Evolutionary conservation across 345 rosid species (phyloP), one percentile per base, ranked within the genome.

Genomic region (Arabis hirsuta): DNA sequence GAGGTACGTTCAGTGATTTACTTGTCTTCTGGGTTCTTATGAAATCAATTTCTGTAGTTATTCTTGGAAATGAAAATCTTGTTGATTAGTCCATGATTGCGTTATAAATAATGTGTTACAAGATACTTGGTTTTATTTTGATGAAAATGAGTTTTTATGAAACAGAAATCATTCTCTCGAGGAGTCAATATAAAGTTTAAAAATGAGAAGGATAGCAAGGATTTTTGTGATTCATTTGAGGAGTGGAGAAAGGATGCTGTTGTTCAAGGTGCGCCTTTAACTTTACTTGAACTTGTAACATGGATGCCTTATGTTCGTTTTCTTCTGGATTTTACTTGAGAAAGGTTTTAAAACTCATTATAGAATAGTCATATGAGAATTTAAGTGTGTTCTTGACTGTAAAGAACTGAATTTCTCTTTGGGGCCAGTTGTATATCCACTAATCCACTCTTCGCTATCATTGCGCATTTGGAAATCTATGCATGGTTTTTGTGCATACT

Each of bases 191-290:
- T 95, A 72, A 81, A 77, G 13, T 91, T 95, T 85, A 84, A 76
- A 78, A 82, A 79, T 46, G 97, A 87, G 76, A 91, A 87, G 73
- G 96, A 88, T 74, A 81, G 96, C 85, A 84, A 65, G 73, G 78
- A 79, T 70, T 95, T 95, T 81, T 93, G 87, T 84, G 81, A 78
- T 76, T 82, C 89, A 10, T 88, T 91, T 79, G 87, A 88, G 79
- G 92, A 86, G 81, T 91, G 89, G 97, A 88, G 85, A 85, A 83
- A 83, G 62, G 81, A 82, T 73, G 77, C 48, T 73, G 63, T 20
- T 80, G 75, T 61, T 81, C 81, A 78, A 86, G 97, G 97, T 95
- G 75, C 81, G 81, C 20, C 67, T 73, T 75, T 82, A 68, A 14
- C 7, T 6, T 10, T 11, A 6, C 12, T 3, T 14, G 14, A 31